Evolutionary conservation across 768 basidiomycete genomes (phyloP), one percentile per base, ranked within the genome.

Genomic region (Mycena vitilis): DNA sequence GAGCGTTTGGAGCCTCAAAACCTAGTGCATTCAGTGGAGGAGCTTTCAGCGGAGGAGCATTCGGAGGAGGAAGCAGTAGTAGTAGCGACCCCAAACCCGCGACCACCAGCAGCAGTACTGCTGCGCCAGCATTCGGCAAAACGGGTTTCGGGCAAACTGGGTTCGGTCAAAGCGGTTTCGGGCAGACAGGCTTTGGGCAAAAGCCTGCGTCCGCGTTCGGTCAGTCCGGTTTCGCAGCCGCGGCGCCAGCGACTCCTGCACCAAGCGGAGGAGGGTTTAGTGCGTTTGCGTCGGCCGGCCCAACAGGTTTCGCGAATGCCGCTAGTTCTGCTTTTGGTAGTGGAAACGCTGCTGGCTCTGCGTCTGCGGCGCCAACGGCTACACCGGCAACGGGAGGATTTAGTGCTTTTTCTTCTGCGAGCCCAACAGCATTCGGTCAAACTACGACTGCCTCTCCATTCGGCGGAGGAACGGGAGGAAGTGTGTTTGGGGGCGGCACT

Each of bases 11-110:
- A 23, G 78, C 75, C 67, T 55, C 81, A 2, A 73, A 77, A 53
- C 66, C 74, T 0, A 72, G 49, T 16, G 71, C 75, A 1, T 80
- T 82, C 71, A 78, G 76, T 2, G 85, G 86, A 63, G 84, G 84
- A 16, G 70, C 71, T 18, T 75, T 73, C 56, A 56, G 63, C 22
- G 65, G 70, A 13, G 58, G 66, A 0, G 55, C 62, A 12, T 66
- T 66, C n/a, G 51, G 58, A 4, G 58, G 53, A 52, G 66, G 65
- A 13, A 40, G n/a, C 69, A 42, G 55, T 55, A 25, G 13, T 45
- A 12, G 23, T 65, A 37, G 47, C 57, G 38, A 23, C 54, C 16
- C 60, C 47, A 68, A 58, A 25, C 49, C 67, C 38, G 44, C 65
- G 34, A 36, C 58, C 6, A 45, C 55, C 25, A 40, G 40, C 25